A percentile compares a stretch with the other conserved stretches of the same genome.
These are phyloP conservation scores for Talaromyces sp. DNA, from an alignment of 2,329 filamentous ascomycete species.

Conservation along the genomic window DNA sequence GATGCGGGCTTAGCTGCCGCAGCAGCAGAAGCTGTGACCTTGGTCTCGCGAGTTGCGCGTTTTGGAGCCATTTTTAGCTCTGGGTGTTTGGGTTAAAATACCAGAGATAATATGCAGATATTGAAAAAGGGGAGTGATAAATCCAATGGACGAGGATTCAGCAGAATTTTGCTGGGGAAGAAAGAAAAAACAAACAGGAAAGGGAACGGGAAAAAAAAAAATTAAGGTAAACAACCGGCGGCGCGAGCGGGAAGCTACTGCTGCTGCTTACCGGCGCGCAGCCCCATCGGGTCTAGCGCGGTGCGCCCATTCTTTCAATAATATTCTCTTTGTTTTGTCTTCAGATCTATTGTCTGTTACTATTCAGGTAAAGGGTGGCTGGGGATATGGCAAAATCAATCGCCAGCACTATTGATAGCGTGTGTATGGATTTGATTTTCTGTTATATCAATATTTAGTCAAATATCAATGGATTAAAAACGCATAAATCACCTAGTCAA, in stretches of 20 bases:
- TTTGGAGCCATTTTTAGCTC: slow-evolving; percentile 9
- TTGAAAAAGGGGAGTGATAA: background rate
- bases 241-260: background rate
- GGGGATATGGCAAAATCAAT: background rate
- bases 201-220: background rate
- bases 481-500: too few species aligned
- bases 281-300: background rate
- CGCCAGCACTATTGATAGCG: too few species aligned
- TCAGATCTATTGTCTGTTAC: background rate
- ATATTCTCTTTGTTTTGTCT: background rate
- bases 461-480: too few species aligned
- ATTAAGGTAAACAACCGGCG: slow-evolving; percentile 1
- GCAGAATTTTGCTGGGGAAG: background rate
- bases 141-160: background rate
- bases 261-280: background rate
- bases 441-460: too few species aligned
- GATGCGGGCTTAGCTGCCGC: background rate
- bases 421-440: too few species aligned
- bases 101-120: background rate
- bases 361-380: background rate
- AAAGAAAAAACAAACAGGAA: background rate
- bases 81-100: background rate
- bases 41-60: slow-evolving; percentile 6
- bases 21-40: slow-evolving; percentile 1
- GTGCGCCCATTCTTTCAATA: background rate